These are phyloP conservation scores for Firmiana major DNA, from an alignment of 345 rosid genomes.

Conservation along the genomic window DNA sequence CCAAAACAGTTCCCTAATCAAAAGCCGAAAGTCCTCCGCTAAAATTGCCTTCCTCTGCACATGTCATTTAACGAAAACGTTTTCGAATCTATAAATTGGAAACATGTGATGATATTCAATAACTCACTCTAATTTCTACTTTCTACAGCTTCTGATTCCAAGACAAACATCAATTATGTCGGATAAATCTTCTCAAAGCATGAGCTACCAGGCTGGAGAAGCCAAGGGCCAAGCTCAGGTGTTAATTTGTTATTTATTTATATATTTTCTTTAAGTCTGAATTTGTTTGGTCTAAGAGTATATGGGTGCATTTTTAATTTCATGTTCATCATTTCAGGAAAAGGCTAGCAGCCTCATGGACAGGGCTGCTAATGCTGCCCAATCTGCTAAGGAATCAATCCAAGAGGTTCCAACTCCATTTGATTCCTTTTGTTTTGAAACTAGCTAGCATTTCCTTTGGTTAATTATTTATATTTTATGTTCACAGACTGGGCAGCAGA, in stretches of 20 bases:
- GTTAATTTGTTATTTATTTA: too few species aligned
- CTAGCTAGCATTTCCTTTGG: neutral
- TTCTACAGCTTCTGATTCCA: neutral
- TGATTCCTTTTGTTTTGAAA: neutral
- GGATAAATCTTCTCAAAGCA: neutral
- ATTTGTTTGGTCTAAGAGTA: too few species aligned
- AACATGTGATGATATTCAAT: neutral
- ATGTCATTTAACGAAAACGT: neutral
- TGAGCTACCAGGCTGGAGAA: slow-evolving; percentile 43
- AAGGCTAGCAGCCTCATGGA: slow-evolving; percentile 52
- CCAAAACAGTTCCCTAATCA: neutral
- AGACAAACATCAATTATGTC: neutral
- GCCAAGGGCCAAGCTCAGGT: slow-evolving; percentile 57
- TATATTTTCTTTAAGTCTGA: too few species aligned
- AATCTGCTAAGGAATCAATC: slow-evolving; percentile 54
- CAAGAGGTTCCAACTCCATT: slow-evolving; percentile 37
- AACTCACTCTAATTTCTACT: neutral
- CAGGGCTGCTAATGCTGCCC: slow-evolving; percentile 53
- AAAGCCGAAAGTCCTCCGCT: neutral
- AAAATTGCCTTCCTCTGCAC: neutral
- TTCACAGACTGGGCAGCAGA: neutral
- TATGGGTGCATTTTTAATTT: too few species aligned
- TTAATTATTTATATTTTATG: neutral
- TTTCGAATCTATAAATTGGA: neutral
- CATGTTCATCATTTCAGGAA: slow-evolving; percentile 36